Conservation (phyloP, 2,329 filamentous ascomycete species). For the Monilinia fructicola region DNA sequence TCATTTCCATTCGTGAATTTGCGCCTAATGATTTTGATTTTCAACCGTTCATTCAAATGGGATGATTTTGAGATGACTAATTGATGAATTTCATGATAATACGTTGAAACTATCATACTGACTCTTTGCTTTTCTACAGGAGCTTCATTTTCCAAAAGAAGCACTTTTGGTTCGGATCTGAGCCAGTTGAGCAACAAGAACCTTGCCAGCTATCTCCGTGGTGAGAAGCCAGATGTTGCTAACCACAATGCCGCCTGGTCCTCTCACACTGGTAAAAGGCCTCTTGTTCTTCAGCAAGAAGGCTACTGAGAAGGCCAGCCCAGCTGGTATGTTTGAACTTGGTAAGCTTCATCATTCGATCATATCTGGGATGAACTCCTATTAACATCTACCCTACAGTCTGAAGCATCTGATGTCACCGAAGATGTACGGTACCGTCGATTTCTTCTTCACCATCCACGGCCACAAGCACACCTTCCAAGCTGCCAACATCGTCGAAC, state of each 20-base stretch:
- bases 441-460: constrained; percentile 83
- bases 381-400: constrained; percentile 45
- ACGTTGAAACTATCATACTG: background rate
- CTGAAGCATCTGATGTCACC: constrained; percentile 60
- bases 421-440: constrained; percentile 76
- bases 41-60: background rate
- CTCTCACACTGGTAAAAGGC: constrained; percentile 90
- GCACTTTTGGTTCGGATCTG: constrained; percentile 82
- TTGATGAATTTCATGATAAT: background rate
- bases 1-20: background rate
- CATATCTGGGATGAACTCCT: constrained; percentile 3
- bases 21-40: background rate
- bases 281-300: constrained; percentile 83
- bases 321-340: constrained; percentile 82
- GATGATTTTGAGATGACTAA: background rate
- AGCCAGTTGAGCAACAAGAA: constrained; percentile 72
- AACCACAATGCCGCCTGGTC: constrained; percentile 87
- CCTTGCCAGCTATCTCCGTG: constrained; percentile 75
- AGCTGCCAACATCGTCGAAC: constrained; percentile 70
- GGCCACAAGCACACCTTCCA: constrained; percentile 95
- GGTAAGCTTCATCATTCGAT: constrained; percentile 52
- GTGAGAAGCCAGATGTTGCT: constrained; percentile 79
- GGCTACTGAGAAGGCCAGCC: constrained; percentile 74
- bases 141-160: constrained; percentile 86
- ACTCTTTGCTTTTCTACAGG: constrained; percentile 49